Percentiles rank a stretch among this genome's conserved stretches.
Evolutionary conservation across 2,329 filamentous ascomycete genomes (phyloP).

Genomic region (Trichoderma afroharzianum): DNA sequence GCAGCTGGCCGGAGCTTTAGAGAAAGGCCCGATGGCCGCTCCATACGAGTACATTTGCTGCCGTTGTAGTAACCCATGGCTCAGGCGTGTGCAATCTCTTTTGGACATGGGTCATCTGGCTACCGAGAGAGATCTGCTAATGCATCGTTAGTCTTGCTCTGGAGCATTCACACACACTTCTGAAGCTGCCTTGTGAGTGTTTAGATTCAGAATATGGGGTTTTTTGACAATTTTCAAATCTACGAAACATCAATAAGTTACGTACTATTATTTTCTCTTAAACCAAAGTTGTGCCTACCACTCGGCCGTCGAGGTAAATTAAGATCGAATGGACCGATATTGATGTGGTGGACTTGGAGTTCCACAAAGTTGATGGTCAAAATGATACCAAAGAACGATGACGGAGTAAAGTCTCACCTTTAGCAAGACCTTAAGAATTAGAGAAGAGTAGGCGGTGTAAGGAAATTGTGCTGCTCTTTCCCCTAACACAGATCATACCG

Average conservation of each 20-base stretch:
- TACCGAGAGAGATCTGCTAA: neutral
- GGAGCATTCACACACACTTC: neutral
- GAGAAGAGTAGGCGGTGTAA: neutral
- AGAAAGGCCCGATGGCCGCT: neutral
- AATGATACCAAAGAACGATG: neutral
- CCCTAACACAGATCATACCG: neutral
- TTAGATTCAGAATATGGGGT: neutral
- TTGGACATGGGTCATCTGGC: neutral
- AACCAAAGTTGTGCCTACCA: neutral
- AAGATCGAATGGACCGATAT: neutral
- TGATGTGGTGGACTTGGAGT: neutral
- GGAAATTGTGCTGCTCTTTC: neutral
- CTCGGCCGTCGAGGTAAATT: neutral
- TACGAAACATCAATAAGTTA: neutral
- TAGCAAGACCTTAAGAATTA: neutral
- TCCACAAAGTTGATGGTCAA: neutral
- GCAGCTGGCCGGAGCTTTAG: neutral
- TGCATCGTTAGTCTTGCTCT: slow-evolving; percentile 39
- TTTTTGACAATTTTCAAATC: neutral
- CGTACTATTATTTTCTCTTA: neutral
- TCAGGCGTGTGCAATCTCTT: neutral
- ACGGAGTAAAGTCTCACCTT: neutral
- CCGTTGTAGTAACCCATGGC: neutral
- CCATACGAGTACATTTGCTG: neutral
- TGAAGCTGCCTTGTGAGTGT: neutral